A percentile compares a stretch with the other conserved stretches of the same genome.
These are phyloP conservation scores for Penicillium dipodomyicola DNA, from an alignment of 495 filamentous ascomycete genomes.

Conservation along the genomic window DNA sequence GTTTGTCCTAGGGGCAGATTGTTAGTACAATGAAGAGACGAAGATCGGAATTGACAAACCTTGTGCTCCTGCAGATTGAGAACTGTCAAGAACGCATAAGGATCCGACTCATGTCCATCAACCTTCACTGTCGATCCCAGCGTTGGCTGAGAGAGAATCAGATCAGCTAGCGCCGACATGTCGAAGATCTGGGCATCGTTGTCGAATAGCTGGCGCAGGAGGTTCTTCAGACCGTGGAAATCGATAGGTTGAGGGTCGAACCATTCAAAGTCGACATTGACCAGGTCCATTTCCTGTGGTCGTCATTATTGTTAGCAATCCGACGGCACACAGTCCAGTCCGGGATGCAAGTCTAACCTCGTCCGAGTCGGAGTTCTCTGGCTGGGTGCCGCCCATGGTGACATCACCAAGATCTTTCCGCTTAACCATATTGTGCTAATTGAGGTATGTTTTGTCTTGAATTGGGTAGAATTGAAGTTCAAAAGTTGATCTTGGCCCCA, in stretches of 20 bases:
- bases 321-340: not conserved
- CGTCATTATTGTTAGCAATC: conserved; percentile 2
- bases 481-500: conserved; percentile 23
- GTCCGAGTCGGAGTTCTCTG: conserved; percentile 39
- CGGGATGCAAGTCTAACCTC: conserved; percentile 33
- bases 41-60: conserved; percentile 29
- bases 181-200: conserved; percentile 80
- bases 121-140: conserved; percentile 95
- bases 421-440: conserved; percentile 45
- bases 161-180: conserved; percentile 77
- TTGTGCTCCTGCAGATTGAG: conserved; percentile 80
- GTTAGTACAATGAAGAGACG: conserved; percentile 9
- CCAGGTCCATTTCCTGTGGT: conserved; percentile 74
- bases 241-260: conserved; percentile 94
- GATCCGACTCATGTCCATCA: conserved; percentile 89
- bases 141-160: conserved; percentile 83
- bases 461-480: conserved; percentile 15
- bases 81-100: conserved; percentile 90
- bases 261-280: conserved; percentile 97
- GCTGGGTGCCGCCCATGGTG: conserved; percentile 40
- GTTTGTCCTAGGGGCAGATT: conserved; percentile 53
- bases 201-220: conserved; percentile 93
- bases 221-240: conserved; percentile 89
- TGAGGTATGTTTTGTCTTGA: conserved; percentile 8
- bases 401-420: conserved; percentile 48